Conservation (phyloP, 179 eudicot genomes). For the Silene vulgaris region DNA sequence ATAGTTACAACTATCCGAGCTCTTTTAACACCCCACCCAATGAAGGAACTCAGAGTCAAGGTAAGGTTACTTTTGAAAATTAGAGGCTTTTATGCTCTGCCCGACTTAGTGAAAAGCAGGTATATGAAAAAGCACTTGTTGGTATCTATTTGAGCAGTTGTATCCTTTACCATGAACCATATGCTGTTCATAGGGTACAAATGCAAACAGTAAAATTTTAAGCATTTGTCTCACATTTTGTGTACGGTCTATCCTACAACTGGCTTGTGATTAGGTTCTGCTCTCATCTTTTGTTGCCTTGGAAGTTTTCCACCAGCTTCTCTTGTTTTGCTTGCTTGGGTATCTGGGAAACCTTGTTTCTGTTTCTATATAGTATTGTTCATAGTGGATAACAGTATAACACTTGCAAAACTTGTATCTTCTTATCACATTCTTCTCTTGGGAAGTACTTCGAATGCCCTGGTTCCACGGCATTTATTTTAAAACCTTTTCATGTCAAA, state of each 20-base stretch:
- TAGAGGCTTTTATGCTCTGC: background rate
- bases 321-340: background rate
- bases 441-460: background rate
- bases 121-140: background rate
- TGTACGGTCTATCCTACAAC: background rate
- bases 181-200: background rate
- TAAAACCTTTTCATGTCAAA: background rate
- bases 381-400: background rate
- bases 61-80: slow-evolving; percentile 27
- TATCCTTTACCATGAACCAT: background rate
- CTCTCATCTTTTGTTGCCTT: background rate
- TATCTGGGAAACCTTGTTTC: background rate
- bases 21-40: slow-evolving; percentile 88
- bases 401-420: background rate
- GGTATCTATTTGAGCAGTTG: background rate
- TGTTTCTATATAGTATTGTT: background rate
- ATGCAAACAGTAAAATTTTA: background rate
- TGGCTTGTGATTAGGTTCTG: background rate
- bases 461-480: background rate
- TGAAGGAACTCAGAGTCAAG: slow-evolving; percentile 94
- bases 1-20: slow-evolving; percentile 80
- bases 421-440: background rate
- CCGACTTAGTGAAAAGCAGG: background rate
- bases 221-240: background rate
- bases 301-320: background rate